Conservation (phyloP, 805 yeast genomes). For the Wickerhamiella hasegawae region DNA sequence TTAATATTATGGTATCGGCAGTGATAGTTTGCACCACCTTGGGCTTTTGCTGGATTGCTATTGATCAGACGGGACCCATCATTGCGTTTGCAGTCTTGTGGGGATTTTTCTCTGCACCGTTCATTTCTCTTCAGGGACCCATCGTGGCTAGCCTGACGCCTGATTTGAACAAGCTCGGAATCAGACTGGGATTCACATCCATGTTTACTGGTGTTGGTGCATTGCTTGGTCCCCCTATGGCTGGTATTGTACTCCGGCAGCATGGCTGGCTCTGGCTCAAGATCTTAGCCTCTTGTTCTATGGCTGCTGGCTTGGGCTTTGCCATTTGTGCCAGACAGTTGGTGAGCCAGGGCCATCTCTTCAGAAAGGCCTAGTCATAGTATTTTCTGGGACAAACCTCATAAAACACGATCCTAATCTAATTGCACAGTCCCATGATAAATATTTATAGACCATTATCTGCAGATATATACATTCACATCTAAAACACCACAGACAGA, state of each 20-base stretch:
- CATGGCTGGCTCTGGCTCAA: slow-evolving; percentile 15
- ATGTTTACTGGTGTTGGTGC: slow-evolving; percentile 36
- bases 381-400: too few species aligned
- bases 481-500: too few species aligned
- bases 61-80: slow-evolving; percentile 26
- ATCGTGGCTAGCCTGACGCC: slow-evolving; percentile 18
- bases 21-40: background rate
- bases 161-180: slow-evolving; percentile 16
- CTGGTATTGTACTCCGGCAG: slow-evolving; percentile 14
- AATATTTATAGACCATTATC: too few species aligned
- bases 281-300: slow-evolving; percentile 1
- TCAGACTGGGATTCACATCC: slow-evolving; percentile 45
- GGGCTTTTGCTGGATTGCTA: background rate
- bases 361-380: background rate
- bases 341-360: background rate
- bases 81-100: slow-evolving; percentile 33
- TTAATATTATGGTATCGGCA: slow-evolving; percentile 26
- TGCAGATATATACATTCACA: too few species aligned
- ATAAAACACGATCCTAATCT: too few species aligned
- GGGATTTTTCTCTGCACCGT: slow-evolving; percentile 18
- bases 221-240: slow-evolving; percentile 19
- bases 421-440: too few species aligned
- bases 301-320: background rate
- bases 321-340: background rate
- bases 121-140: slow-evolving; percentile 20